Base-by-base conservation (phyloP, 495 filamentous ascomycete species). In the Penicillium bialowiezense region DNA sequence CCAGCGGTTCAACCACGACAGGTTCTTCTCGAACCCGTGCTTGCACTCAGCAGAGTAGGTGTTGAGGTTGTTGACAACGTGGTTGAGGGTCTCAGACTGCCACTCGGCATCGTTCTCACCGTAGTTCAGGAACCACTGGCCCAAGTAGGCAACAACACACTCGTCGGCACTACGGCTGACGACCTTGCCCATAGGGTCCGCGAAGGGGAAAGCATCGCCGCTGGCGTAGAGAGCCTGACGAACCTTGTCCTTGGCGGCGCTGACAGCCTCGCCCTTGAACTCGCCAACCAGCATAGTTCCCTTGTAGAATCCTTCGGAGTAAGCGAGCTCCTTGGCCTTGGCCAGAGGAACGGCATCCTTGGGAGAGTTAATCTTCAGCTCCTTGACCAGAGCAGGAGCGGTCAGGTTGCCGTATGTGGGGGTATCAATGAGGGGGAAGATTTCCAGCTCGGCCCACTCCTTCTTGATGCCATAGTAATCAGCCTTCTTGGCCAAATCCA, bases 41-140 rank as follows among this genome's bases (percentile, higher is more conserved):
- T 88, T 89, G 18, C 88, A 86, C 60, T 96, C 92, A 9, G 79
- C 67, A 12, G 80, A 75, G 65, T 84, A 96, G 23, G 88, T 85
- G 62, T 96, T 89, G 44, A 97, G 68, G 33, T 79, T 84, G 65
- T 85, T 84, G 40, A 80, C 76, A 40, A 97, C 83, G 54, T 89
- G 79, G 46, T 83, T 76, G 41, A 91, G 72, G n/a, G 88, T 86
- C 17, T 76, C 70, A 44, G 86, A 62, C 60, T 85, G 80, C 91
- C 91, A 96, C 41, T 81, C 74, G n/a, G 68, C 70, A 53, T 87
- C 83, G 41, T 88, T 84, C 75, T 91, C 90, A 47, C 90, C 93
- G 55, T 98, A 98, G 70, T 96, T 92, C 54, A 97, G 70, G 69
- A 91, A 98, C 89, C 92, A 98, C 67, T 98, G 93, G 54, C 95